Evolutionary conservation across 345 rosid genomes (phyloP).

Genomic region (Combretum micranthum): DNA sequence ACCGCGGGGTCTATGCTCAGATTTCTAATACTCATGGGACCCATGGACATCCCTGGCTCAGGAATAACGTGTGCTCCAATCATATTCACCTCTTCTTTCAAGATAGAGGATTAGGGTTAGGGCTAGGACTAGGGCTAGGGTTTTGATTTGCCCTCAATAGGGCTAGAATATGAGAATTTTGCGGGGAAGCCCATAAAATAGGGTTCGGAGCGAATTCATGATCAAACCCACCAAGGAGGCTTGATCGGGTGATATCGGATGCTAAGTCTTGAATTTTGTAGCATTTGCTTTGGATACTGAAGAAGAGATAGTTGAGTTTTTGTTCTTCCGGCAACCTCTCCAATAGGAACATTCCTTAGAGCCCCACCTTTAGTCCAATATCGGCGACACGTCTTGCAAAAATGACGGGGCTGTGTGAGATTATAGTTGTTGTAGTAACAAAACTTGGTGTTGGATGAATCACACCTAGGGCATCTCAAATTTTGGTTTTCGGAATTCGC

Average conservation of each 20-base stretch:
- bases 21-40: slow-evolving; percentile 21
- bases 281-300: slow-evolving; percentile 26
- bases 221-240: slow-evolving; percentile 31
- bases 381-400: slow-evolving; percentile 85
- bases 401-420: slow-evolving; percentile 80
- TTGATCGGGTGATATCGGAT: slow-evolving; percentile 43
- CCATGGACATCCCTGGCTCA: slow-evolving; percentile 23
- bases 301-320: slow-evolving; percentile 28
- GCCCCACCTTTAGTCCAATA: slow-evolving; percentile 87
- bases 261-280: slow-evolving; percentile 33
- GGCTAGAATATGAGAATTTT: slow-evolving; percentile 44
- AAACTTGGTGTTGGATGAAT: slow-evolving; percentile 70
- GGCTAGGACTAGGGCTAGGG: slow-evolving; percentile 34
- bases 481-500: slow-evolving; percentile 25
- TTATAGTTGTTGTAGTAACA: slow-evolving; percentile 82
- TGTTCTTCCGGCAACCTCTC: slow-evolving; percentile 72
- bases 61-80: slow-evolving; percentile 28
- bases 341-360: slow-evolving; percentile 63
- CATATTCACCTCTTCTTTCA: slow-evolving; percentile 44
- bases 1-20: slow-evolving; percentile 29
- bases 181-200: slow-evolving; percentile 42
- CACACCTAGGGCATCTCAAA: slow-evolving; percentile 68
- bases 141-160: slow-evolving; percentile 34
- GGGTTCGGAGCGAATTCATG: slow-evolving; percentile 37
- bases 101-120: slow-evolving; percentile 15